Percentiles rank a stretch among this genome's conserved stretches.
phyloP scores from a whole-genome alignment of 140 eudicot genomes.

The Erigeron philadelphicus region DNA sequence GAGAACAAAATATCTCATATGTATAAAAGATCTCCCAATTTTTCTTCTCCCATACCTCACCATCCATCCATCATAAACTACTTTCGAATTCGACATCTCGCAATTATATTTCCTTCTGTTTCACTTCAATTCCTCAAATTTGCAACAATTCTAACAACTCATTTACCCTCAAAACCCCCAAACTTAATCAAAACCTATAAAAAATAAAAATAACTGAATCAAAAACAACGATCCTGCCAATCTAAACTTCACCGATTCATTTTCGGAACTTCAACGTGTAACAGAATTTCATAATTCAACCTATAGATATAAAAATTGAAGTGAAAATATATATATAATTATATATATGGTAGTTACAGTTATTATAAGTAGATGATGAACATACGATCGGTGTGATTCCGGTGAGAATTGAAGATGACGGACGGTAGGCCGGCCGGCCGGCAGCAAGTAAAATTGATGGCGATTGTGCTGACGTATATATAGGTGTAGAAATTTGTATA shows the following conservation, averaged over 20 bases:
- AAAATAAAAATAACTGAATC: slow-evolving; percentile 15
- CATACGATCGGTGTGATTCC: slow-evolving; percentile 21
- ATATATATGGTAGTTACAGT: neutral
- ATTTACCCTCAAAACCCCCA: slow-evolving; percentile 21
- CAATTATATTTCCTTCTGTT: slow-evolving; percentile 1
- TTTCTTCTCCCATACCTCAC: slow-evolving; percentile 95
- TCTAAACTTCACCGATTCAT: slow-evolving; percentile 31
- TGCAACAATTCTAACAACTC: neutral
- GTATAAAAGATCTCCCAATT: slow-evolving; percentile 90
- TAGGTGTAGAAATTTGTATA: neutral
- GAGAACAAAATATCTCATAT: slow-evolving; percentile 91
- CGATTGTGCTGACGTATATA: slow-evolving; percentile 19
- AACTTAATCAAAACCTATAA: slow-evolving; percentile 5
- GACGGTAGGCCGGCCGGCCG: slow-evolving; percentile 2
- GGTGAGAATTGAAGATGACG: slow-evolving; percentile 17
- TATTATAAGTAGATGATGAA: slow-evolving; percentile 9
- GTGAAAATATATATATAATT: neutral
- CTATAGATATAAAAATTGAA: slow-evolving; percentile 15
- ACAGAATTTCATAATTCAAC: slow-evolving; percentile 1
- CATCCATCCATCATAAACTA: slow-evolving; percentile 98
- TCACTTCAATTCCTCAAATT: slow-evolving; percentile 23
- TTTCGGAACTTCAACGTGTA: slow-evolving; percentile 1
- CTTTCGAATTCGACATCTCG: slow-evolving; percentile 57
- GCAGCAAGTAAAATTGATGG: neutral
- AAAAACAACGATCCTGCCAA: slow-evolving; percentile 24